Evolutionary conservation across 306 rosid genomes (phyloP), one percentile per base, ranked within the genome.

Genomic region (Lathyrus aphaca): DNA sequence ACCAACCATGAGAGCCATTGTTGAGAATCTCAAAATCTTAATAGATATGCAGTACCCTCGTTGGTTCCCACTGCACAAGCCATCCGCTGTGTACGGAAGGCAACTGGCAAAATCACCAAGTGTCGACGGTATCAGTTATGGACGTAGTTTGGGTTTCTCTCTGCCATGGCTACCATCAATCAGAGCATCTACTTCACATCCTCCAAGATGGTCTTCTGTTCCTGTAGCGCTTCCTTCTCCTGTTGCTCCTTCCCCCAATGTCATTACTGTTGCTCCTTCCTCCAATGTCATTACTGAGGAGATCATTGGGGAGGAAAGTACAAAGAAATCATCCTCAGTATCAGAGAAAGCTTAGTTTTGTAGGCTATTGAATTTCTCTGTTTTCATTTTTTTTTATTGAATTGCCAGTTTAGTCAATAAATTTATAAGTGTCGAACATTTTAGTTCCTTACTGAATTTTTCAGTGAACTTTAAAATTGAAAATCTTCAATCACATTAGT

Each of bases 1-100:
- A 44, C 97, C 97, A n/a, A 80, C 91, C 48, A 94, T 94, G 95
- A 85, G 97, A 83, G 74, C 80, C 12, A 80, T 91, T 27, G 92
- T 80, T 15, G 84, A 84, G 69, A 72, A 71, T 77, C 92, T 94
- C 46, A 88, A 71, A 71, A 58, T 60, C 51, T 78, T 94, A 49
- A 95, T 87, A 44, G 89, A 91, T 40, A 63, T 88, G 80, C 84
- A 83, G 71, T 51, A 88, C 80, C 77, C 91, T 3, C 62, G 80
- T 14, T 81, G 90, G 66, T 84, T 86, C 72, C 97, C 97, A 13
- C 82, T 87, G 49, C 90, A 70, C 77, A 97, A 94, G 38, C 95
- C 96, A n/a, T 48, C 73, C 13, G 57, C 86, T 18, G 21, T 74
- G 39, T 43, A 80, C 4, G 74, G 81, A 64, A 87, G 78, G 65